A percentile compares a stretch with the other conserved stretches of the same genome.
These are phyloP conservation scores for Dioscorea zingiberensis DNA, from an alignment of 106 monocot species.

Conservation along the genomic window DNA sequence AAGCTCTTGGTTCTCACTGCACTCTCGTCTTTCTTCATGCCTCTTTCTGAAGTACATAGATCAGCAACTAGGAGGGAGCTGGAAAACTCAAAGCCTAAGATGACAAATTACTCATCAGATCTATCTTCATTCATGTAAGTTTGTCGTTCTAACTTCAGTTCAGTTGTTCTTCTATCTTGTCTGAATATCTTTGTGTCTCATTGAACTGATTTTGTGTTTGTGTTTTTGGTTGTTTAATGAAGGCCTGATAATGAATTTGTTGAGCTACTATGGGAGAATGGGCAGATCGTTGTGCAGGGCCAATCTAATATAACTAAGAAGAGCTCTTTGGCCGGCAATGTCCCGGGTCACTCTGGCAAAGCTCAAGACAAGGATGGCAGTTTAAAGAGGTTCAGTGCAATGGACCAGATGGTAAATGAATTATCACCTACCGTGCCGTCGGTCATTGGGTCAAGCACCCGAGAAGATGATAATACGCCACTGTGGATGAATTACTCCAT, in stretches of 20 bases:
- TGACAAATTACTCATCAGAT: constrained; percentile 11
- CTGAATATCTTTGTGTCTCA: not conserved
- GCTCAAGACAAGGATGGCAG: constrained; percentile 21
- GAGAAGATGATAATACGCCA: constrained; percentile 28
- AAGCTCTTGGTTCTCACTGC: no score
- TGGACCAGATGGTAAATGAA: constrained; percentile 8
- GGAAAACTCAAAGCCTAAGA: constrained; percentile 14
- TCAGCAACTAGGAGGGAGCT: constrained; percentile 2
- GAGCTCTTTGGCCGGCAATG: constrained; percentile 3
- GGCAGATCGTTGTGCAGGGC: constrained; percentile 50
- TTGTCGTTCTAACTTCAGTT: not conserved
- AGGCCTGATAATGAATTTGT: constrained; percentile 41
- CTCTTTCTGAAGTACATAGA: constrained; percentile 20
- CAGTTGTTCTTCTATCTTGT: not conserved
- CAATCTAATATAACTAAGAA: constrained; percentile 28
- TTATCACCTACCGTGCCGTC: constrained; percentile 6
- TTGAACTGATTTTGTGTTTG: not conserved
- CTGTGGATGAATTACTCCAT: constrained; percentile 70
- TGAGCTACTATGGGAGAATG: constrained; percentile 62
- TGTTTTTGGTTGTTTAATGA: not conserved
- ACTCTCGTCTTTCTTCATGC: not conserved
- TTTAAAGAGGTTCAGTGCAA: constrained; percentile 3
- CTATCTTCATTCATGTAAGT: constrained; percentile 37
- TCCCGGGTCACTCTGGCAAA: constrained; percentile 7
- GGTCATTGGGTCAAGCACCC: not conserved